Evolutionary conservation across 2,329 filamentous ascomycete genomes (phyloP).

Genomic region (Stachybotrys chartarum): DNA sequence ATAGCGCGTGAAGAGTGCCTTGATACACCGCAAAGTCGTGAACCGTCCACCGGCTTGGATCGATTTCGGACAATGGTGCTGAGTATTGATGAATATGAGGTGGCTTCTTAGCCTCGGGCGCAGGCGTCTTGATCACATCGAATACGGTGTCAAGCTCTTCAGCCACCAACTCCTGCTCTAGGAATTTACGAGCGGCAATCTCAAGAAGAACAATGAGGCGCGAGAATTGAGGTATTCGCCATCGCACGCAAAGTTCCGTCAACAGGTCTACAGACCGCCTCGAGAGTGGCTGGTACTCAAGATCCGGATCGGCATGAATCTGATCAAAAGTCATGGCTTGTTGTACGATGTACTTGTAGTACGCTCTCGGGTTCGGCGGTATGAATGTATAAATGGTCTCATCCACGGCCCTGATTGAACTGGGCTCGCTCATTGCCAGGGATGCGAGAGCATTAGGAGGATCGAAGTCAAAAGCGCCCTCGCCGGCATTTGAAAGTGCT

Average conservation of each 20-base stretch:
- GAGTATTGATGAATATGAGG: conserved; percentile 46
- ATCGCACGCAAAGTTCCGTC: conserved; percentile 77
- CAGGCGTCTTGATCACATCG: conserved; percentile 68
- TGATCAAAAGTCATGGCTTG: conserved; percentile 64
- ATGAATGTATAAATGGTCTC: conserved; percentile 80
- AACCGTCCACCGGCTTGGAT: conserved; percentile 57
- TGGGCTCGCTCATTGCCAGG: conserved; percentile 53
- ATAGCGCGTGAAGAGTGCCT: conserved; percentile 63
- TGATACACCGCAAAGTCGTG: conserved; percentile 66
- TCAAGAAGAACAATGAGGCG: conserved; percentile 77
- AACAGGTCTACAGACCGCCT: conserved; percentile 76
- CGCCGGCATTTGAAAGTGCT: conserved; percentile 40
- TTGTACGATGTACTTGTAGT: conserved; percentile 75
- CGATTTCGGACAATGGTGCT: conserved; percentile 47
- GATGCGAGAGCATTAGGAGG: conserved; percentile 61
- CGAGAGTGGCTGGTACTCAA: conserved; percentile 52
- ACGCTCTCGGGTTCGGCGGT: conserved; percentile 72
- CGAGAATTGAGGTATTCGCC: conserved; percentile 81
- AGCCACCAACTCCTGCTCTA: conserved; percentile 73
- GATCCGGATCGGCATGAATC: conserved; percentile 44
- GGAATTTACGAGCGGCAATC: conserved; percentile 75
- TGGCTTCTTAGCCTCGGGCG: conserved; percentile 57
- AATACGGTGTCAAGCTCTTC: conserved; percentile 81
- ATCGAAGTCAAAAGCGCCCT: conserved; percentile 44
- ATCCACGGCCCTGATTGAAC: conserved; percentile 47